A percentile compares a stretch with the other conserved stretches of the same genome.
phyloP scores from a whole-genome alignment of 148 eudicot species.

The Vaccinium darrowii region DNA sequence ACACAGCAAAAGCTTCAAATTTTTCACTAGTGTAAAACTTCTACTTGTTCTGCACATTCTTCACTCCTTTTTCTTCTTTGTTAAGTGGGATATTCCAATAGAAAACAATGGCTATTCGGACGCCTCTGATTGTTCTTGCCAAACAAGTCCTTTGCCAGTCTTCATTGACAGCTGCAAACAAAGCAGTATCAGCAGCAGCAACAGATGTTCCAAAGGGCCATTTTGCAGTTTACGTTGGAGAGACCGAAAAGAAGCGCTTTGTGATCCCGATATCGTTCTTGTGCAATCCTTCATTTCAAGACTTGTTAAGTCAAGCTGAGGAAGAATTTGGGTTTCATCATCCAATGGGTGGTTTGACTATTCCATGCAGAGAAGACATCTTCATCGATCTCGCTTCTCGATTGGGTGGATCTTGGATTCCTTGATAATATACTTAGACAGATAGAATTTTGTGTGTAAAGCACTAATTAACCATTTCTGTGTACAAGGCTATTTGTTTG shows the following conservation, averaged over 20 bases:
- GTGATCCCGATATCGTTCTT: neutral
- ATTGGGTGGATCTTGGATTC: neutral
- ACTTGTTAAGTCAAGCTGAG: constrained; percentile 1
- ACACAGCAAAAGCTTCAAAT: neutral
- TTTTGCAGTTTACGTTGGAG: constrained; percentile 52
- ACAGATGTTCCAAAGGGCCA: constrained; percentile 34
- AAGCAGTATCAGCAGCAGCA: neutral
- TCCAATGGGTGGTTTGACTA: neutral
- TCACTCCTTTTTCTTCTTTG: neutral
- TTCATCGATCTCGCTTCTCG: neutral
- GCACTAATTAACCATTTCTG: neutral
- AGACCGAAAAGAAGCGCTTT: constrained; percentile 13
- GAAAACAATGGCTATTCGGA: neutral
- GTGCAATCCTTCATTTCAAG: neutral
- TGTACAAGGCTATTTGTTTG: neutral
- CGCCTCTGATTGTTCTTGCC: constrained; percentile 11
- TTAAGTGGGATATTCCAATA: neutral
- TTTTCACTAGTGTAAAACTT: neutral
- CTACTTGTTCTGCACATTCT: neutral
- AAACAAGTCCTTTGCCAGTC: neutral
- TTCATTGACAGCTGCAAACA: neutral
- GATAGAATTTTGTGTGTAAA: neutral
- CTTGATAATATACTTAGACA: neutral
- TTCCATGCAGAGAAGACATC: neutral
- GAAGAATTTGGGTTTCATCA: constrained; percentile 13